phyloP scores from a whole-genome alignment of 75 land plant genomes.

The Cunninghamia lanceolata region DNA sequence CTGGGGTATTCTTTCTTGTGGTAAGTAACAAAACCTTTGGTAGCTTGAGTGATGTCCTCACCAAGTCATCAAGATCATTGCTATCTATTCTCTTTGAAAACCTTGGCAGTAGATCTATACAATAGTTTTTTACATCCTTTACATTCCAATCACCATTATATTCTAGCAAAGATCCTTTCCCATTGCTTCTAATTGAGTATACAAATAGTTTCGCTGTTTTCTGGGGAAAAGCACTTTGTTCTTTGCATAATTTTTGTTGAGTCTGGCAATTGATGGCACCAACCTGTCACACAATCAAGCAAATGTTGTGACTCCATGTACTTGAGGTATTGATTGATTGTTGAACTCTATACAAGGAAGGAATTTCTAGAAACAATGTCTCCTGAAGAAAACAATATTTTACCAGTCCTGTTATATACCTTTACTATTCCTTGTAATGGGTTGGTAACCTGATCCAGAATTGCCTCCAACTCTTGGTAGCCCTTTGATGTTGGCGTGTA shows the following conservation, averaged over 20 bases:
- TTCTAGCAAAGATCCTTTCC: conserved; percentile 55
- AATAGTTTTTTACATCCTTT: conserved; percentile 55
- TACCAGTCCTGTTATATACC: conserved; percentile 29
- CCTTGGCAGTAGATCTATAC: conserved; percentile 66
- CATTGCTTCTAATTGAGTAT: conserved; percentile 55
- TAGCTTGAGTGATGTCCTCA: conserved; percentile 16
- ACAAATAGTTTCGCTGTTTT: conserved; percentile 49
- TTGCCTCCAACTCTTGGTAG: conserved; percentile 32
- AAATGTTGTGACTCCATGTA: neutral
- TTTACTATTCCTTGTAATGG: conserved; percentile 63
- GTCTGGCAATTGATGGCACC: conserved; percentile 70
- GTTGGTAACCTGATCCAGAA: conserved; percentile 59
- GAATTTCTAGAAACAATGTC: neutral
- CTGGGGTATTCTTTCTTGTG: conserved; percentile 76
- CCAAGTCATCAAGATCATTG: conserved; percentile 32
- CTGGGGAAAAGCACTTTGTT: conserved; percentile 38
- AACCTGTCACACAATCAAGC: conserved; percentile 44
- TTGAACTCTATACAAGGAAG: neutral
- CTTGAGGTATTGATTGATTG: neutral
- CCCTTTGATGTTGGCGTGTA: conserved; percentile 33
- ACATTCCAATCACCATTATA: conserved; percentile 58
- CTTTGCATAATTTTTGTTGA: conserved; percentile 62
- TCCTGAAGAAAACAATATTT: neutral
- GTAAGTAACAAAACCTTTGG: conserved; percentile 70
- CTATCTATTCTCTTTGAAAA: conserved; percentile 56